Evolutionary conservation across 1,284 basidiomycete genomes (phyloP).

Genomic region (Sporisorium sorghi): DNA sequence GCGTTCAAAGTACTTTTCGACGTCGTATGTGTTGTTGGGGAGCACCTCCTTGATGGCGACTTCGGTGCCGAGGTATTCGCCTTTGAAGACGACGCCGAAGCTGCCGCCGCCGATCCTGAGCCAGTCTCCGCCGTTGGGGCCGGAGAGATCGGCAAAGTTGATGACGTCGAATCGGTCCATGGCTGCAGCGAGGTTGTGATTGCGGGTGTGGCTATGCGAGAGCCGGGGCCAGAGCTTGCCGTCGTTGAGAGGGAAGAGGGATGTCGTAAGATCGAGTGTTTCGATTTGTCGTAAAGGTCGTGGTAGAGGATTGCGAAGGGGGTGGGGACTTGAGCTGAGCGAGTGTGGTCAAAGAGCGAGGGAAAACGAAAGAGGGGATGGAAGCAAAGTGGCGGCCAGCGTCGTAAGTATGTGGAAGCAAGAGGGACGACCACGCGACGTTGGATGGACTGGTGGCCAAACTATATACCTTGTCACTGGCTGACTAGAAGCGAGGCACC

Average conservation of each 20-base stretch:
- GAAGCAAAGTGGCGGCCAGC: conserved; percentile 25
- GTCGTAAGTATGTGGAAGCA: conserved; percentile 9
- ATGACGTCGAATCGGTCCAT: conserved; percentile 67
- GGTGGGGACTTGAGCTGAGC: conserved; percentile 1
- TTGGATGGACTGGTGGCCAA: background rate
- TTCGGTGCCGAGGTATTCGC: conserved; percentile 90
- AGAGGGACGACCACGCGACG: conserved; percentile 5
- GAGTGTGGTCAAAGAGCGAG: background rate
- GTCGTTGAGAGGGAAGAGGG: no score
- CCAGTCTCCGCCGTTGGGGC: conserved; percentile 61
- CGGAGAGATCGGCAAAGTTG: conserved; percentile 62
- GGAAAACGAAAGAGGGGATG: no score
- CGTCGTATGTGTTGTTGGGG: conserved; percentile 86
- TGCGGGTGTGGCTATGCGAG: background rate
- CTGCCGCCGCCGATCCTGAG: conserved; percentile 62
- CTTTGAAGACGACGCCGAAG: conserved; percentile 72
- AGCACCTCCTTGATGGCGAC: conserved; percentile 96
- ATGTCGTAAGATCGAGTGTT: background rate
- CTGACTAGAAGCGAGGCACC: conserved; percentile 1
- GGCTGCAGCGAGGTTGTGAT: background rate
- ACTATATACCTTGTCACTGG: conserved; percentile 19
- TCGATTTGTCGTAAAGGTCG: conserved; percentile 4
- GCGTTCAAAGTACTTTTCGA: conserved; percentile 95
- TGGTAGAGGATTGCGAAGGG: background rate
- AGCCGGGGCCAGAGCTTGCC: background rate